Percentiles rank a stretch among this genome's conserved stretches.
phyloP scores from a whole-genome alignment of 2,329 filamentous ascomycete genomes.

The Fusarium ramigenum region DNA sequence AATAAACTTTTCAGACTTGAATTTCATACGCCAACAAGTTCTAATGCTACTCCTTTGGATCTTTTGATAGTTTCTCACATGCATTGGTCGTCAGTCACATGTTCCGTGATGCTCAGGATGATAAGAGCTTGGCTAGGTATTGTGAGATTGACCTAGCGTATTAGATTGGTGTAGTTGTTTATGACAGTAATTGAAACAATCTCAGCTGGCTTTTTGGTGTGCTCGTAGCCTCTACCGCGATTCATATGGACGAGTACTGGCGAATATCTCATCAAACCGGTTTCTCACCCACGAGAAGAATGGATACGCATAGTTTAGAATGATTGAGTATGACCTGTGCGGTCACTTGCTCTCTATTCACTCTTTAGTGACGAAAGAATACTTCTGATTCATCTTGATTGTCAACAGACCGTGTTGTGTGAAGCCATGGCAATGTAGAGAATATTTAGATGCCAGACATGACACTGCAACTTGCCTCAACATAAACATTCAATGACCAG shows the following conservation, averaged over 20 bases:
- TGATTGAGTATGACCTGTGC: too few species aligned
- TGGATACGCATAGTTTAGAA: neutral
- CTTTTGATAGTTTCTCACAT: neutral
- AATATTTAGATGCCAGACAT: neutral
- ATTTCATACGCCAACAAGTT: neutral
- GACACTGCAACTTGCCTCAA: neutral
- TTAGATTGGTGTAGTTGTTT: neutral
- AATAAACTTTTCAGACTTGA: neutral
- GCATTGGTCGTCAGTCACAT: conserved; percentile 7
- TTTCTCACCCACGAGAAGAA: neutral
- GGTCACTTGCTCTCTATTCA: neutral
- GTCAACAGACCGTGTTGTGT: neutral
- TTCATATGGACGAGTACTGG: neutral
- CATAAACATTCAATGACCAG: neutral
- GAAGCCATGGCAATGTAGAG: neutral
- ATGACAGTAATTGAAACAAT: neutral
- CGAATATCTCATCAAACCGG: neutral
- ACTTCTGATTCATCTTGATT: neutral
- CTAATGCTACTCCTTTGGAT: neutral
- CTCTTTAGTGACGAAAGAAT: neutral
- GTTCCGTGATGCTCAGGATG: neutral
- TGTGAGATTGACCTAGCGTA: neutral
- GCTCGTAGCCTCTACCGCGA: neutral
- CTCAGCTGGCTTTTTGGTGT: neutral
- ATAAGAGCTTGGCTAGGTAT: neutral